Base-by-base conservation (phyloP, 2,329 filamentous ascomycete species). In the Pseudonectria foliicola region DNA sequence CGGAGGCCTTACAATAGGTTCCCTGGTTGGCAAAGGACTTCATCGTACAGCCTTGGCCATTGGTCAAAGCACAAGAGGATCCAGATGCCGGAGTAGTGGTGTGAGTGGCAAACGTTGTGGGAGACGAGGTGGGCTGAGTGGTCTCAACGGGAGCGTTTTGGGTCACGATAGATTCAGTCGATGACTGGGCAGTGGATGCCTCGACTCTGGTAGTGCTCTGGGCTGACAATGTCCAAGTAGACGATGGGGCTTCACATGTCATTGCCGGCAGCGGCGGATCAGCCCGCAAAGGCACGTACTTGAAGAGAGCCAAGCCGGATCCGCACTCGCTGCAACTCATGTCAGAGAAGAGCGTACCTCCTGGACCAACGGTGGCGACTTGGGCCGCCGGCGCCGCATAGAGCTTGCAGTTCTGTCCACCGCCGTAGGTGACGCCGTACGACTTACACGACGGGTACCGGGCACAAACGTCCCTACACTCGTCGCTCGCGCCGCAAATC, bases 391-490 rank as follows among this genome's bases (percentile, higher is more conserved):
- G 35, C 2, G 38, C 43, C 2, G 45, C 7, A 8, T 44, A 48
- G 1, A 49, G 16, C 1, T 33, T 44, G n/a, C 45, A 48, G 8
- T 21, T 21, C 5, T 21, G 18, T 5, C 32, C n/a, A 13, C 43
- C 43, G 0, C 38, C 37, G 26, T 37, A 44, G 1, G 44, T 42
- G 14, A 41, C 35, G 2, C 36, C 39, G 27, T 45, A 49, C n/a
- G 46, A 49, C 29, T 49, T 49, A 25, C 46, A 49, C 1, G 36
- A 44, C 1, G 46, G 40, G 7, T 49, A 37, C 25, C 43, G 34
- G 14, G 46, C 46, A 10, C 46, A 49, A 7, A 49, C 27, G 13
- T 49, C 46, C 10, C 46, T 44, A 2, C 46, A 49, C 29, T 49
- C 34, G 11, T 37, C 45, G 11, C 33, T 37, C 0, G 37, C 27